Base-by-base conservation (phyloP, 768 basidiomycete species). In the Scleroderma citrinum region DNA sequence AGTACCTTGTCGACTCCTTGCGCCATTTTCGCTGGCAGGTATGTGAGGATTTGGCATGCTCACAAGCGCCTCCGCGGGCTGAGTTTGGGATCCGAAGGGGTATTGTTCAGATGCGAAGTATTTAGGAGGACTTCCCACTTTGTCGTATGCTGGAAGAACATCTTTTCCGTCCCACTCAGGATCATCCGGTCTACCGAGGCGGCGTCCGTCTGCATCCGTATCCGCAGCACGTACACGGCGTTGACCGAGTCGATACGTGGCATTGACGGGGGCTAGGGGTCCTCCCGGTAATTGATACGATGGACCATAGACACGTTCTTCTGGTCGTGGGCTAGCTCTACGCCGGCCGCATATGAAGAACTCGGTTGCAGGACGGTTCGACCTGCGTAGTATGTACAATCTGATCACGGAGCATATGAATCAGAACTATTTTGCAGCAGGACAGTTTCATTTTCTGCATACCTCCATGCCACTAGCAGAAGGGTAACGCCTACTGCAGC, bases 71-170 rank as follows among this genome's bases (percentile, higher is more conserved):
- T 29, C 26, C 26, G 26, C 26, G 26, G 8, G 26, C 8, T 29
- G 34, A 5, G 34, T n/a, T 35, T 14, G 34, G 5, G n/a, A 35
- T 32, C 20, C 24, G 8, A 7, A 23, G 10, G 14, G 23, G 16
- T 16, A 20, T 42, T 23, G 40, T 16, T 14, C 24, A 14, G 23
- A n/a, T 14, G 4, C 16, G 16, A 16, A 7, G 54, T 78, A 78
- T 47, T 71, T 74, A 23, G 77, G 77, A 23, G 76, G 77, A 10
- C 74, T 66, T 26, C 76, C 76, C 12, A 59, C 43, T 13, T 53
- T 59, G 38, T 77, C 71, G 40, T 78, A 79, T 5, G 76, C 74
- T 7, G 77, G 77, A 21, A 78, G 67, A 0, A 57, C 49, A 29
- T 78, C 77, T 52, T 77, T 78, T 50, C 74, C 71, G 0, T 62